Evolutionary conservation across 805 yeast genomes (phyloP).

Genomic region (Nakazawaea molendinolei): DNA sequence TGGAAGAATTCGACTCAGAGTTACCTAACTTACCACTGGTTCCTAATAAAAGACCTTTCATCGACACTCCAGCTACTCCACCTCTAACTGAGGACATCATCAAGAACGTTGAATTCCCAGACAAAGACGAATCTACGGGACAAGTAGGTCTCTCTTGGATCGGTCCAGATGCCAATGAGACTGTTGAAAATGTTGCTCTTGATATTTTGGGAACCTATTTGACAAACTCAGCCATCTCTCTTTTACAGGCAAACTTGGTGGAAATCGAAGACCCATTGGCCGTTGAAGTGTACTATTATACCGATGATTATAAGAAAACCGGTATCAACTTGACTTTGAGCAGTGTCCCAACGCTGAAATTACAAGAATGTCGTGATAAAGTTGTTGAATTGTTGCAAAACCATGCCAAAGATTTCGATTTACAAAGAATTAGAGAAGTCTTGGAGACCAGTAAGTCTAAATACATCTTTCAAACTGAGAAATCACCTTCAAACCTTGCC

Average conservation of each 20-base stretch:
- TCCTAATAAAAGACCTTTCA: conserved; percentile 63
- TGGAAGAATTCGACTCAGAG: conserved; percentile 55
- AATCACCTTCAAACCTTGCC: conserved; percentile 53
- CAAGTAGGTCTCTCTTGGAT: conserved; percentile 72
- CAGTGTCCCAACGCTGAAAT: conserved; percentile 70
- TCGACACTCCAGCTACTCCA: conserved; percentile 53
- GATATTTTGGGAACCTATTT: conserved; percentile 68
- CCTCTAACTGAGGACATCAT: conserved; percentile 32
- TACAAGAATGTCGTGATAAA: conserved; percentile 46
- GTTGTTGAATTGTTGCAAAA: conserved; percentile 43
- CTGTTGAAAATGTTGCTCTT: conserved; percentile 56
- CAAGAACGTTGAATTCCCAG: conserved; percentile 72
- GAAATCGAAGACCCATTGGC: conserved; percentile 82
- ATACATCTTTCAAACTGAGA: conserved; percentile 55
- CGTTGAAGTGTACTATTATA: conserved; percentile 57
- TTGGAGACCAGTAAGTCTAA: conserved; percentile 59
- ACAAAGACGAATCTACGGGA: conserved; percentile 79
- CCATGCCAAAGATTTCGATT: conserved; percentile 40
- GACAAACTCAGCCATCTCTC: conserved; percentile 70
- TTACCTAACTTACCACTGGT: conserved; percentile 36
- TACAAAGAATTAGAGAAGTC: conserved; percentile 71
- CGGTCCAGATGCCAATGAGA: conserved; percentile 60
- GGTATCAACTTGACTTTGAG: conserved; percentile 50
- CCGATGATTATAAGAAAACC: conserved; percentile 66
- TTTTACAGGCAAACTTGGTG: conserved; percentile 63